Percentiles rank a stretch among this genome's conserved stretches.
phyloP scores from a whole-genome alignment of 2,329 filamentous ascomycete genomes.

The Coniochaeta sp. region DNA sequence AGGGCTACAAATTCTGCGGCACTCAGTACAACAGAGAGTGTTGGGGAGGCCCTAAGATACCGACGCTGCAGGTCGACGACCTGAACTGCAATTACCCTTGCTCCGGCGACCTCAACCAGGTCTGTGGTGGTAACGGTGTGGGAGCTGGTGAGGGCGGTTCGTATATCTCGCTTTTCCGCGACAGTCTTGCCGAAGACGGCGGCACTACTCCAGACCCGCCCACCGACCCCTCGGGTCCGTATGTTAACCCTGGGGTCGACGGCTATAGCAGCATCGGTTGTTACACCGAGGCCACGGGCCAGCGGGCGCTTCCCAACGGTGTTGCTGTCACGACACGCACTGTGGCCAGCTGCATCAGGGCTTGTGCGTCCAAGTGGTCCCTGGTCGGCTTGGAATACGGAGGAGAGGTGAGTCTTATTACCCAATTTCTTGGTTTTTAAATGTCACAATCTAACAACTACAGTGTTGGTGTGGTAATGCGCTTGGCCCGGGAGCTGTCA shows the following conservation, averaged over 20 bases:
- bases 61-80: constrained; percentile 33
- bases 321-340: constrained; percentile 13
- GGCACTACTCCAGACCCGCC: constrained; percentile 10
- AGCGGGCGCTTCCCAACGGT: constrained; percentile 13
- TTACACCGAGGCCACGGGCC: constrained; percentile 19
- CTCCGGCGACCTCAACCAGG: constrained; percentile 37
- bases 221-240: constrained; percentile 13
- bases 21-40: constrained; percentile 45
- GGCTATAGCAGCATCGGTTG: constrained; percentile 27
- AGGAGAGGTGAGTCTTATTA: no score
- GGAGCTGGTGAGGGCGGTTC: constrained; percentile 23
- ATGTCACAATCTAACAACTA: no score
- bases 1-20: constrained; percentile 34
- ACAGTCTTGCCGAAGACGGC: constrained; percentile 6
- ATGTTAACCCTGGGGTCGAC: constrained; percentile 26
- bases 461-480: constrained; percentile 17
- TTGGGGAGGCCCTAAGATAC: constrained; percentile 45
- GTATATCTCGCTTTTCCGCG: constrained; percentile 39
- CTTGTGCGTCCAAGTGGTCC: constrained; percentile 13
- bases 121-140: constrained; percentile 45
- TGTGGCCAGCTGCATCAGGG: constrained; percentile 15
- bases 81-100: constrained; percentile 46
- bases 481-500: background rate
- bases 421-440: no score
- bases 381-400: no score